Percentiles rank a stretch among this genome's conserved stretches.
phyloP scores from a whole-genome alignment of 1,284 basidiomycete species.

The Trametes pubescens region DNA sequence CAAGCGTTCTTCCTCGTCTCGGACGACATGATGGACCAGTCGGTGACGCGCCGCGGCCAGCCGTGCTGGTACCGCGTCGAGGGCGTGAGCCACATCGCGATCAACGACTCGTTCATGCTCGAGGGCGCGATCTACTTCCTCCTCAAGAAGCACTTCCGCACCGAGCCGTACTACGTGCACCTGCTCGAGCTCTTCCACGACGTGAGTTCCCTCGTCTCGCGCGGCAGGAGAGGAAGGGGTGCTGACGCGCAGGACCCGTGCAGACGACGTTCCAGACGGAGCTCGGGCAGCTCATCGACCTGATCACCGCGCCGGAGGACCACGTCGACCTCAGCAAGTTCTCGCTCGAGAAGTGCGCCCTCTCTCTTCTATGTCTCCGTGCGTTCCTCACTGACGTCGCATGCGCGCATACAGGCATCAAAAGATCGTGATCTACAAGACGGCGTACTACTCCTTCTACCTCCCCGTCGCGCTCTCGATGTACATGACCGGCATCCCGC shows the following conservation, averaged over 20 bases:
- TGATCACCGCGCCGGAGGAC: conserved; percentile 95
- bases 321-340: conserved; percentile 89
- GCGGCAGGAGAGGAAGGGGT: not conserved
- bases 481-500: conserved; percentile 78
- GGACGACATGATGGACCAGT: conserved; percentile 98
- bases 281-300: conserved; percentile 94
- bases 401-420: conserved; percentile 67
- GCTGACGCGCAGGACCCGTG: conserved; percentile 22
- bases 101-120: conserved; percentile 98
- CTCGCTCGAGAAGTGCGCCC: conserved; percentile 78
- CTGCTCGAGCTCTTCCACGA: conserved; percentile 94
- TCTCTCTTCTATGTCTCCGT: conserved; percentile 29
- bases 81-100: conserved; percentile 85
- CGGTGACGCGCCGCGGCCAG: conserved; percentile 96
- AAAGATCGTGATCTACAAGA: conserved; percentile 97
- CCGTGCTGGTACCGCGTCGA: conserved; percentile 94
- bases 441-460: conserved; percentile 98
- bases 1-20: conserved; percentile 99
- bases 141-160: conserved; percentile 89
- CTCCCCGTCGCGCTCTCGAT: conserved; percentile 97
- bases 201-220: conserved; percentile 44
- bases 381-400: not conserved
- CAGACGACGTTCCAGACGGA: conserved; percentile 94
- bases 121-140: conserved; percentile 94
- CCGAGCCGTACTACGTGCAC: conserved; percentile 86